Base-by-base conservation (phyloP, 2,329 filamentous ascomycete genomes). In the Colletotrichum cordylinicola region DNA sequence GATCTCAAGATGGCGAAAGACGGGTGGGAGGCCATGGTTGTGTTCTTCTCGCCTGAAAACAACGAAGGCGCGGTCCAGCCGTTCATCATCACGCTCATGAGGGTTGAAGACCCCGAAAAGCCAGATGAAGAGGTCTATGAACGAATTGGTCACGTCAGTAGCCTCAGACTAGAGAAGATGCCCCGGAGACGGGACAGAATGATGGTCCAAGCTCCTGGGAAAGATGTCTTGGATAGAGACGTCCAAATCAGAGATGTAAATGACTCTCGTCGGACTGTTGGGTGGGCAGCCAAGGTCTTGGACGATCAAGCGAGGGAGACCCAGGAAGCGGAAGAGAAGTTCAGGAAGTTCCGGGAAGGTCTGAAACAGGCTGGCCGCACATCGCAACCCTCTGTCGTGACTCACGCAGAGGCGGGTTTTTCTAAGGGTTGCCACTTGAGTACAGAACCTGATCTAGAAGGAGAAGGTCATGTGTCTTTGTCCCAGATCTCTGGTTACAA, bases 171-270 rank as follows among this genome's bases (percentile, higher is more conserved):
- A 6, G 18, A 43, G 2, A 43, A 12, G 18, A 43, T n/a, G 39
- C 39, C 18, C 39, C 0, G n/a, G 3, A 43, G 9, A 18, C 31
- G 0, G 18, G 18, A 16, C 1, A 0, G 39, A 18, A 43, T 18
- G n/a, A n/a, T n/a, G 5, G 9, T 3, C 5, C 9, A 43, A 43
- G 18, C 18, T 9, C 18, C 39, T 2, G 18, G 10, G 39, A 9
- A n/a, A n/a, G 5, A 6, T n/a, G 39, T n/a, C 9, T 43, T n/a
- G 18, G 39, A 1, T 5, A 43, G 2, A 12, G 39, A 1, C 31
- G 3, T 33, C 31, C 31, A 33, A 10, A 33, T 4, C 9, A 4
- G 9, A 10, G 29, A 31, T 9, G 9, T 31, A 9, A 31, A 31
- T 31, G 8, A 31, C 29, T 9, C 9, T 33, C 31, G 31, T 33